Conservation (phyloP, 495 filamentous ascomycete genomes). For the Tuber magnatum region DNA sequence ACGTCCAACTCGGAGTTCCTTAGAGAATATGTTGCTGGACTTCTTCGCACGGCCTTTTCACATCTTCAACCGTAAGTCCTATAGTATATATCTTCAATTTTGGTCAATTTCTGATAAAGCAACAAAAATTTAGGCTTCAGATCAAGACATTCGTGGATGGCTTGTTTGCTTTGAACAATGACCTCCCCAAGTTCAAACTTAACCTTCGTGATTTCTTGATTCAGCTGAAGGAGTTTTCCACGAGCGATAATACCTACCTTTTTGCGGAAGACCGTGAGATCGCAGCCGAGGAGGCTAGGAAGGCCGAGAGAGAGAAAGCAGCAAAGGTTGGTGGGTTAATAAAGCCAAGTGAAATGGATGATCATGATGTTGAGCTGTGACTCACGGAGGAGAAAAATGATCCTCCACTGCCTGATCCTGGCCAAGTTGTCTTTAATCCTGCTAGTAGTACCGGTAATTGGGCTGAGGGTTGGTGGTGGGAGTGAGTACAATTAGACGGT, state of each 20-base stretch:
- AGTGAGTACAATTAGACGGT: conserved; percentile 21
- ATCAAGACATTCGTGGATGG: conserved; percentile 81
- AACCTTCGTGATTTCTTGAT: conserved; percentile 95
- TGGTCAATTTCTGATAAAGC: conserved; percentile 41
- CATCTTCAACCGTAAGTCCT: conserved; percentile 78
- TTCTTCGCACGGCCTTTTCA: conserved; percentile 86
- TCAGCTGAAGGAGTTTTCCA: conserved; percentile 86
- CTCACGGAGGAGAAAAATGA: conserved; percentile 42
- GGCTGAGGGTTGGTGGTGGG: conserved; percentile 27
- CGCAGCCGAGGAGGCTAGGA: conserved; percentile 65
- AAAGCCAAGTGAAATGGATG: conserved; percentile 84
- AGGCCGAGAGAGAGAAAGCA: conserved; percentile 75
- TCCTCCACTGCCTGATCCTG: conserved; percentile 11
- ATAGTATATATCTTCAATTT: conserved; percentile 42
- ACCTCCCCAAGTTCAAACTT: conserved; percentile 83
- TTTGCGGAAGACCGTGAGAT: conserved; percentile 91
- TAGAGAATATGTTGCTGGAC: conserved; percentile 68
- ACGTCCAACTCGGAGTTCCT: conserved; percentile 86
- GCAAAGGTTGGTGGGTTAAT: conserved; percentile 85
- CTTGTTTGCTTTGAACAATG: conserved; percentile 71
- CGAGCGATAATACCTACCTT: conserved; percentile 85
- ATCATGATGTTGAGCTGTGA: conserved; percentile 81
- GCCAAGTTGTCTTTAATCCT: conserved; percentile 18
- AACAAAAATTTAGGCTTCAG: conserved; percentile 51
- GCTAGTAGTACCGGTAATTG: conserved; percentile 24